phyloP scores from a whole-genome alignment of 2,329 filamentous ascomycete species.

The Didymella arachidicola region DNA sequence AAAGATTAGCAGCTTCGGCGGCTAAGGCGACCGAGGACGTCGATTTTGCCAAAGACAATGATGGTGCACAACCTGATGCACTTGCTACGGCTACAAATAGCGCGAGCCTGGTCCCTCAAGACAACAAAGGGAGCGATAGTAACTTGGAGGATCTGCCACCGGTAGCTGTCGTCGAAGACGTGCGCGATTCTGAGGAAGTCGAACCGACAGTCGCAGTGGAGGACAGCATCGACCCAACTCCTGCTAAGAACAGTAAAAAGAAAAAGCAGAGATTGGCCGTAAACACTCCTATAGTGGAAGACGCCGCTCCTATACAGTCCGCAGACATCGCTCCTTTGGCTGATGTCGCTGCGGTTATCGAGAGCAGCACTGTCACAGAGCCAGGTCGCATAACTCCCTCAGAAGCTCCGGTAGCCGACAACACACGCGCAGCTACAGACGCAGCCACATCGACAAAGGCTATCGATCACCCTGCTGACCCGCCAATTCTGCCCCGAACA shows the following conservation, averaged over 20 bases:
- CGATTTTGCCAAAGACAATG: constrained; percentile 11
- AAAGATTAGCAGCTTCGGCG: neutral
- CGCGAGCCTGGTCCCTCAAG: neutral
- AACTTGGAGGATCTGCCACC: neutral
- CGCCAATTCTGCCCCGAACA: neutral
- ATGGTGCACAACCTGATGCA: constrained; percentile 2
- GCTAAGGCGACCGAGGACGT: neutral
- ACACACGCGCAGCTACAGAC: neutral
- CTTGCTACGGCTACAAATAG: neutral
- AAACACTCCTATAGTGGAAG: constrained; percentile 13
- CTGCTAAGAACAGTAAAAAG: constrained; percentile 38
- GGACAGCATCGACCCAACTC: constrained; percentile 5
- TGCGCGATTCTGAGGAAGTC: neutral
- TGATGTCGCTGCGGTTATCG: neutral
- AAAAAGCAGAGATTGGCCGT: constrained; percentile 31
- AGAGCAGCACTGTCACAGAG: constrained; percentile 4
- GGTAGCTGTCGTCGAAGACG: neutral
- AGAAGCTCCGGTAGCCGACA: neutral
- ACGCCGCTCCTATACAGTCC: neutral
- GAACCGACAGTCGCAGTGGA: neutral
- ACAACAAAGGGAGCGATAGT: neutral
- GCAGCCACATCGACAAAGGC: neutral
- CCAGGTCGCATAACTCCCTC: neutral
- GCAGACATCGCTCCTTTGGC: constrained; percentile 6
- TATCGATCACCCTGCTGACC: neutral